Evolutionary conservation across 1,139 yeast genomes (phyloP).

Genomic region (Debaryomyces psychrophilus): DNA sequence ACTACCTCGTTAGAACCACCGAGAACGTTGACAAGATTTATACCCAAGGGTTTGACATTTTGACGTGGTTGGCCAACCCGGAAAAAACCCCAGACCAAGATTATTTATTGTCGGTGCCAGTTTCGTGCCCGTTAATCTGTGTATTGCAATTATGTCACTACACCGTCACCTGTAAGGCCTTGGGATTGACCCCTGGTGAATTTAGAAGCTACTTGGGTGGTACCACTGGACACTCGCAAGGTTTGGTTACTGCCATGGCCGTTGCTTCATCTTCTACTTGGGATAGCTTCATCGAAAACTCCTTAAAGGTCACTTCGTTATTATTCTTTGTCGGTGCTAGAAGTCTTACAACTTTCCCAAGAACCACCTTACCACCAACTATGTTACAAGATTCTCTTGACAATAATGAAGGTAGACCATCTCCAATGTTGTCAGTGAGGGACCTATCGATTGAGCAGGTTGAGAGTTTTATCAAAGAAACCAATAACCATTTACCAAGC

Average conservation of each 20-base stretch:
- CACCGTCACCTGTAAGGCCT: constrained; percentile 80
- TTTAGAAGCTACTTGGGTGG: constrained; percentile 73
- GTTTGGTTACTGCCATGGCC: constrained; percentile 91
- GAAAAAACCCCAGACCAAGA: constrained; percentile 89
- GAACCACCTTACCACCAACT: constrained; percentile 92
- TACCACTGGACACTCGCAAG: constrained; percentile 98
- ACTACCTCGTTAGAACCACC: constrained; percentile 68
- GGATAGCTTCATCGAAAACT: constrained; percentile 74
- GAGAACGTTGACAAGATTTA: constrained; percentile 83
- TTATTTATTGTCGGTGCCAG: constrained; percentile 87
- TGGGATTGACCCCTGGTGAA: constrained; percentile 90
- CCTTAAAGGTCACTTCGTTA: constrained; percentile 79
- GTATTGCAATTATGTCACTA: constrained; percentile 93
- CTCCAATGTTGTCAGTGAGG: constrained; percentile 95
- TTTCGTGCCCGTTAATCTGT: constrained; percentile 94
- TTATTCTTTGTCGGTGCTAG: constrained; percentile 93
- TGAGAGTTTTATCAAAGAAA: constrained; percentile 74
- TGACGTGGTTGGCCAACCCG: constrained; percentile 83
- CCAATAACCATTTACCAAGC: constrained; percentile 89
- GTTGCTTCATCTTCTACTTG: constrained; percentile 84
- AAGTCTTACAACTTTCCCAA: constrained; percentile 87
- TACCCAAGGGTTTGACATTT: constrained; percentile 90
- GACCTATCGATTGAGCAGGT: constrained; percentile 83
- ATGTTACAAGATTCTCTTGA: constrained; percentile 91
- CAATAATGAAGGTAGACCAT: constrained; percentile 94